Percentiles rank a stretch among this genome's conserved stretches.
phyloP scores from a whole-genome alignment of 176 grass and related monocot genomes.

The Carex cristatella region DNA sequence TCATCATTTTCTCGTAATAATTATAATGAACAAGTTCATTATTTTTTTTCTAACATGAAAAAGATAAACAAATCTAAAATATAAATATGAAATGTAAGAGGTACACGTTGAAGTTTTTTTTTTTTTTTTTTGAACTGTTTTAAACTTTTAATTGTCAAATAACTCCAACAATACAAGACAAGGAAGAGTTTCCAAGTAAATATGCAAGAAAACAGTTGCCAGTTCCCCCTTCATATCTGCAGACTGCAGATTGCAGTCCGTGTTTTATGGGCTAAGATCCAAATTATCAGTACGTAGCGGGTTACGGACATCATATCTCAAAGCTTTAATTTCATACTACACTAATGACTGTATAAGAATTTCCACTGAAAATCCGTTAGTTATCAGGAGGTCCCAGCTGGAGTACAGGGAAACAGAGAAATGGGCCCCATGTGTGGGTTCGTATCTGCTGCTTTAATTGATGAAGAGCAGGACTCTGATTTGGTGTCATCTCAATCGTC shows the following conservation, averaged over 20 bases:
- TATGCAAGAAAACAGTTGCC: neutral
- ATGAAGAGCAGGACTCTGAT: too few species aligned
- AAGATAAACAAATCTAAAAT: too few species aligned
- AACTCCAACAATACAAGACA: constrained; percentile 1
- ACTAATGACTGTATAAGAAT: too few species aligned
- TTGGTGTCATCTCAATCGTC: too few species aligned
- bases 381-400: neutral
- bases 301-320: neutral
- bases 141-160: neutral
- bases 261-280: neutral
- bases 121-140: neutral
- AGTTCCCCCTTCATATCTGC: neutral
- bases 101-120: neutral
- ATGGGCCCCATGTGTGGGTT: neutral
- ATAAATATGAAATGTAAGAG: too few species aligned
- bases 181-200: constrained; percentile 5
- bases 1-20: neutral
- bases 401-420: neutral
- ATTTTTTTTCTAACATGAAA: too few species aligned
- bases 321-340: neutral
- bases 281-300: neutral
- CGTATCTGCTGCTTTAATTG: too few species aligned
- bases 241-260: neutral
- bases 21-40: too few species aligned
- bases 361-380: neutral